Evolutionary conservation across 148 eudicot genomes (phyloP).

Genomic region (Mesembryanthemum crystallinum): DNA sequence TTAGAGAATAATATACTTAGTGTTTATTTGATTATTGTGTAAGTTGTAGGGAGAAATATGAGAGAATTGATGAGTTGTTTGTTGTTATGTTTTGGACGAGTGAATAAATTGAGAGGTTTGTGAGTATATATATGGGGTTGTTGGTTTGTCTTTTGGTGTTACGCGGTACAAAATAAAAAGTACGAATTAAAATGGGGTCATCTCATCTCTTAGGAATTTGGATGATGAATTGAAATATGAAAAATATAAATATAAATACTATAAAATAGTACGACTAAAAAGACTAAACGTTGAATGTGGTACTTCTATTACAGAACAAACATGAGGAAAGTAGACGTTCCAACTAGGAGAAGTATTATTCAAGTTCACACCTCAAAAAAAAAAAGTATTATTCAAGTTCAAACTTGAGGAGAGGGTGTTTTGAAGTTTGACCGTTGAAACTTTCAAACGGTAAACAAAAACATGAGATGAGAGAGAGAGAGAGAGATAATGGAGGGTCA

Average conservation of each 20-base stretch:
- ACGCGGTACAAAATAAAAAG: conserved; percentile 26
- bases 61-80: not conserved
- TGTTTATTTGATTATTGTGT: too few relatives aligned
- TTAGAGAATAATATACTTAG: not conserved
- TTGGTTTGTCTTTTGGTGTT: not conserved
- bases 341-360: not conserved
- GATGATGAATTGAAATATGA: not conserved
- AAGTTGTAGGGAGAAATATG: not conserved
- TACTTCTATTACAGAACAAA: not conserved
- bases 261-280: conserved; percentile 8
- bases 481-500: too few relatives aligned
- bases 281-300: not conserved
- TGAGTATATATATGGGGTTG: conserved; percentile 18
- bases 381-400: conserved; percentile 22
- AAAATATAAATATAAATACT: not conserved
- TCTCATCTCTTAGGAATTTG: too few relatives aligned
- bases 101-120: not conserved
- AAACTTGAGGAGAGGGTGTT: conserved; percentile 16
- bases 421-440: conserved; percentile 62
- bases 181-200: conserved; percentile 3
- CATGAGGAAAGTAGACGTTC: not conserved
- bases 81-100: conserved; percentile 13
- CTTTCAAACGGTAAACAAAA: conserved; percentile 40
- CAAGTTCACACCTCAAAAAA: too few relatives aligned
- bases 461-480: not conserved